These are phyloP conservation scores for Cutaneotrichosporon sp. DNA, from an alignment of 1,284 basidiomycete species.

Conservation along the genomic window DNA sequence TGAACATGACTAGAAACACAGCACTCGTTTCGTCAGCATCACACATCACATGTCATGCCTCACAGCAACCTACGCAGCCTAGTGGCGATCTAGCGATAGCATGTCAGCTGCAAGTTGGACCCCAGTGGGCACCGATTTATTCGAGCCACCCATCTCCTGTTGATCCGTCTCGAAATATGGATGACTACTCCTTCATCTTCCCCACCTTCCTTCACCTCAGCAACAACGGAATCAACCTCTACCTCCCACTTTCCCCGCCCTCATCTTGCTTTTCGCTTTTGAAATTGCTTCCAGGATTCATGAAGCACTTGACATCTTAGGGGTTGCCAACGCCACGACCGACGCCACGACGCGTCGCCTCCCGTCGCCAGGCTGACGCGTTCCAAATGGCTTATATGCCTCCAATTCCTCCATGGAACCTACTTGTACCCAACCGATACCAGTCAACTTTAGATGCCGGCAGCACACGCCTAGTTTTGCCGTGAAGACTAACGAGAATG, in stretches of 20 bases:
- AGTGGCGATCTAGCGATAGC: no score
- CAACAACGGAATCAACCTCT: neutral
- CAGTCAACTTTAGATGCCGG: neutral
- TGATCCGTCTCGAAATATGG: neutral
- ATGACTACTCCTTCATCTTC: neutral
- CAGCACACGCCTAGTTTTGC: neutral
- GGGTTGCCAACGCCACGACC: neutral
- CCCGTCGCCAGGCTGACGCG: neutral
- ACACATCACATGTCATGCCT: no score
- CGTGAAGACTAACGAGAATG: neutral
- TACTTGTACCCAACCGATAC: no score
- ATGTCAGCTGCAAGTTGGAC: no score
- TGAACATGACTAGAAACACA: no score
- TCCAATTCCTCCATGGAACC: no score
- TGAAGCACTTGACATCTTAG: neutral
- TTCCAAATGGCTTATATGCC: neutral
- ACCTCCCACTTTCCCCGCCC: neutral
- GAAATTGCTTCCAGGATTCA: neutral
- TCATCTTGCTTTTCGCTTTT: no score
- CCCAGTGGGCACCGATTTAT: no score
- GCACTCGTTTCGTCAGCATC: no score
- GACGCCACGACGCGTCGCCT: neutral
- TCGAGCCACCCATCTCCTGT: no score
- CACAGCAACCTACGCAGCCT: no score
- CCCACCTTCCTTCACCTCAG: neutral